Evolutionary conservation across 1,139 yeast species (phyloP).

Genomic region (Geotrichum citri-aurantii): DNA sequence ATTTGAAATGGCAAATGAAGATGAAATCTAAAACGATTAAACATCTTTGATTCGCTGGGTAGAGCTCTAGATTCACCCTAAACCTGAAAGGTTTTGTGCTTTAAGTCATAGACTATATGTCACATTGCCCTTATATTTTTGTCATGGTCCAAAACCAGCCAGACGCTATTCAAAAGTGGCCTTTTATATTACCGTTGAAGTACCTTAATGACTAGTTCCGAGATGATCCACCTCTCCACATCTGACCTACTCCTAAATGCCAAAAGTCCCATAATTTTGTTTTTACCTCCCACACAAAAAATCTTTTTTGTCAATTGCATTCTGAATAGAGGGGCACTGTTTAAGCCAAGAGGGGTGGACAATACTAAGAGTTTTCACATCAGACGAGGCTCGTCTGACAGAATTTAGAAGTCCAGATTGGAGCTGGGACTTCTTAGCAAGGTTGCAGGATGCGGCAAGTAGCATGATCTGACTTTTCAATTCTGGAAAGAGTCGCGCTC

Average conservation of each 20-base stretch:
- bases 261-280: neutral
- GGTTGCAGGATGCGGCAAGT: neutral
- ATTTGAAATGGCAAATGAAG: neutral
- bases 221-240: neutral
- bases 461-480: neutral
- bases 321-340: neutral
- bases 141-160: neutral
- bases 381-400: neutral
- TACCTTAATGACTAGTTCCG: neutral
- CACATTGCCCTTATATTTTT: neutral
- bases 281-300: neutral
- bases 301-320: neutral
- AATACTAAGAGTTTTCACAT: neutral
- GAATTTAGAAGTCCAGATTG: neutral
- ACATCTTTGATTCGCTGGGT: neutral
- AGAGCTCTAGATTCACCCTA: neutral
- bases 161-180: neutral
- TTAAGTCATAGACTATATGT: neutral
- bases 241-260: neutral
- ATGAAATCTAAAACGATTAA: neutral
- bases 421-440: neutral
- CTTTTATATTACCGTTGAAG: neutral
- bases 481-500: neutral
- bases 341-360: neutral
- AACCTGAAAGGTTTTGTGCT: neutral